Base-by-base conservation (phyloP, 495 filamentous ascomycete species). In the Talaromyces stipitatus region DNA sequence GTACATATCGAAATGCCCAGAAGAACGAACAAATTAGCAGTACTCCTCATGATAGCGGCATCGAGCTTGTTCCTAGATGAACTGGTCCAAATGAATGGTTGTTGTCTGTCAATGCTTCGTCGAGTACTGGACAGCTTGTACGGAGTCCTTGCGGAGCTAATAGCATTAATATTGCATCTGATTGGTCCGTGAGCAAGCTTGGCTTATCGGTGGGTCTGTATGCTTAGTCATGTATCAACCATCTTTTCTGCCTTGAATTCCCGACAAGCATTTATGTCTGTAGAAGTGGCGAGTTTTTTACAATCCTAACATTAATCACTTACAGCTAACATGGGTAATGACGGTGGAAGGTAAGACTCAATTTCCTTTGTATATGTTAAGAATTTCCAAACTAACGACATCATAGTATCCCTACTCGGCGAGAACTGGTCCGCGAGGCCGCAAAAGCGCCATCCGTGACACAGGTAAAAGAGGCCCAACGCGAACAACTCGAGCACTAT, bases 351-450 rank as follows among this genome's bases (percentile, higher is more conserved):
- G 82, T 81, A 62, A 63, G 80, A 55, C 41, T 14, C 38, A 2
- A 3, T 16, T 1, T 24, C 28, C 3, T 36, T 12, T 5, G 4
- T 16, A 12, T 32, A 30, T n/a, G n/a, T 48, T 10, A 10, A 45
- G 22, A 14, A 8, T n/a, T n/a, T 55, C 12, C 27, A 20, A 24
- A 22, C 60, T 59, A 53, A 56, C 58, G 26, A 58, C n/a, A 7
- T 30, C 5, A 43, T 56, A 87, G 85, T 66, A 99, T 99, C 58
- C 94, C 94, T 11, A 97, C 86, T 50, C 90, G 94, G 28, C 88
- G 94, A 54, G 94, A 99, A 69, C 88, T 99, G 30, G 94, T 97
- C 70, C 90, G 91, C 63, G 85, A 89, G 69, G 89, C 91, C 30
- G 89, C 90, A 26, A 85, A 87, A 48, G 78, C 79, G 32, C 89